Evolutionary conservation across 441 rosid genomes (phyloP).

Genomic region (Erysimum pusillum): DNA sequence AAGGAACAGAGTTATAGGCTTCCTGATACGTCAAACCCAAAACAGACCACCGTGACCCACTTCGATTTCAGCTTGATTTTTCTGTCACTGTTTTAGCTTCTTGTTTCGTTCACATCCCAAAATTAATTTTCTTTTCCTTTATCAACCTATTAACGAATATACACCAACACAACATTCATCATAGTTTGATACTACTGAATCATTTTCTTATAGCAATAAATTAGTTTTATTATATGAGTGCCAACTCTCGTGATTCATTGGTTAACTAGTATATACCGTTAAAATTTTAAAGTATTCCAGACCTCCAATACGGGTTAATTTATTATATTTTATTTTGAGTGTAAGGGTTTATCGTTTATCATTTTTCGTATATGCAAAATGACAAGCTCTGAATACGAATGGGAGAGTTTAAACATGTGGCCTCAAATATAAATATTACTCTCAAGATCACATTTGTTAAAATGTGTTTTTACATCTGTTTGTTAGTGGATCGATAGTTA

Average conservation of each 20-base stretch:
- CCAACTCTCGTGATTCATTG: background rate
- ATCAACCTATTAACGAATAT: background rate
- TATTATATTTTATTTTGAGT: too few species aligned
- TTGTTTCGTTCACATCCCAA: background rate
- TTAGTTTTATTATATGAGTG: background rate
- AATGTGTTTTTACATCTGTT: background rate
- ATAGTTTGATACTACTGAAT: background rate
- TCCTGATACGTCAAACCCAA: conserved; percentile 38
- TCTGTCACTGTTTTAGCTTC: conserved; percentile 18
- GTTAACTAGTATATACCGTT: background rate
- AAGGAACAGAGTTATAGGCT: conserved; percentile 29
- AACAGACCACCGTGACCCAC: conserved; percentile 46
- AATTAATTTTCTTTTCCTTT: background rate
- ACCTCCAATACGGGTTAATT: background rate
- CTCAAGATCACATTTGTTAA: background rate
- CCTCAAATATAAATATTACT: background rate
- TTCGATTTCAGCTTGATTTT: conserved; percentile 41
- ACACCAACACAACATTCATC: background rate
- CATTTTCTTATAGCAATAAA: background rate
- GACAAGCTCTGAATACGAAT: background rate
- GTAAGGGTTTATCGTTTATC: background rate
- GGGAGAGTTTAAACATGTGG: background rate
- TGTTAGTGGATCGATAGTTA: background rate
- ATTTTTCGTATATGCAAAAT: background rate
- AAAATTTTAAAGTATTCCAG: background rate